Evolutionary conservation across 768 basidiomycete species (phyloP).

Genomic region (Suillus subalutaceus): DNA sequence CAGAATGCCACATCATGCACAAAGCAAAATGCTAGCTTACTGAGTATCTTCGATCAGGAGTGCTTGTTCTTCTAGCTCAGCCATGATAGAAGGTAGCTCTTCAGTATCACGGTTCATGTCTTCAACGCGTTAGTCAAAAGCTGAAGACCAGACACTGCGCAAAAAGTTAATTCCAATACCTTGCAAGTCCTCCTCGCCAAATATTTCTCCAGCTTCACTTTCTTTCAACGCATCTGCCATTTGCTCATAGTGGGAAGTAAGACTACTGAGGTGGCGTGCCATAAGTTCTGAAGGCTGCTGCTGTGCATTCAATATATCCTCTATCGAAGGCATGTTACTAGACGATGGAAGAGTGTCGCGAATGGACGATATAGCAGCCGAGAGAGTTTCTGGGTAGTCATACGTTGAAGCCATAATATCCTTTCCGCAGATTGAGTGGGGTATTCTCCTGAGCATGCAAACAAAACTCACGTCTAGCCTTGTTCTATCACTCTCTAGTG

Average conservation of each 20-base stretch:
- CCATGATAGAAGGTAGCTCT: conserved; percentile 74
- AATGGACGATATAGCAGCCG: conserved; percentile 56
- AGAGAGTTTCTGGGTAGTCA: conserved; percentile 68
- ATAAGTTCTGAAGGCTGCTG: conserved; percentile 62
- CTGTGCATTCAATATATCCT: conserved; percentile 47
- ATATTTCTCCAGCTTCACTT: conserved; percentile 66
- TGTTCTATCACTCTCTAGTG: conserved; percentile 69
- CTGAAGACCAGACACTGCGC: not conserved
- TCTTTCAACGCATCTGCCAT: conserved; percentile 72
- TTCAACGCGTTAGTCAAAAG: conserved; percentile 27
- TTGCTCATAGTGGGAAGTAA: conserved; percentile 75
- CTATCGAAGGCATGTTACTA: conserved; percentile 42
- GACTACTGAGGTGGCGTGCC: conserved; percentile 72
- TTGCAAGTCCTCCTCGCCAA: conserved; percentile 70
- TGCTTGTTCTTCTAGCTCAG: conserved; percentile 66
- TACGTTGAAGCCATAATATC: conserved; percentile 63
- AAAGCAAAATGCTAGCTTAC: conserved; percentile 38
- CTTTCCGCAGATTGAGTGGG: conserved; percentile 35
- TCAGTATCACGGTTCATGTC: conserved; percentile 84
- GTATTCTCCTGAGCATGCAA: not conserved
- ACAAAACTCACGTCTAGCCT: conserved; percentile 61
- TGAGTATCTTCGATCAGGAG: conserved; percentile 54
- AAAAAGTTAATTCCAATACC: conserved; percentile 40
- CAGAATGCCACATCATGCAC: conserved; percentile 13
- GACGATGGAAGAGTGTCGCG: conserved; percentile 50